Conservation (phyloP, 495 filamentous ascomycete species). For the Neurospora pannonica region DNA sequence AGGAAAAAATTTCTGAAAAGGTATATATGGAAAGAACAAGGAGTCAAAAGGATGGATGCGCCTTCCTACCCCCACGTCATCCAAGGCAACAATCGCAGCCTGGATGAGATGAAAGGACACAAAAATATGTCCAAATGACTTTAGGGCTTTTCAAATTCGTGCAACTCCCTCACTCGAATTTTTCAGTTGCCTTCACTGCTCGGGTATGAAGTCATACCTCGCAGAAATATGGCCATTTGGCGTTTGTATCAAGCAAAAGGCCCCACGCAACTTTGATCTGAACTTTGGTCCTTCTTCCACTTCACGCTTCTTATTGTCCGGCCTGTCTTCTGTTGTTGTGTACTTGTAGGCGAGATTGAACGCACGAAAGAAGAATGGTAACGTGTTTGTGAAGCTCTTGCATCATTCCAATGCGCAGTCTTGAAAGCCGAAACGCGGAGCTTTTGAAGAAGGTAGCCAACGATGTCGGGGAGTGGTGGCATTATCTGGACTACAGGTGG, state of each 20-base stretch:
- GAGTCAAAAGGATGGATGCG: background rate
- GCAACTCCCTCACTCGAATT: background rate
- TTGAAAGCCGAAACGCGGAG: too few species aligned
- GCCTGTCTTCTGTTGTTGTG: too few species aligned
- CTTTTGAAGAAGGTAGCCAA: too few species aligned
- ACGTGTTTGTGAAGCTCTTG: too few species aligned
- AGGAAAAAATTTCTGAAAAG: background rate
- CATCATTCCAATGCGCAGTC: too few species aligned
- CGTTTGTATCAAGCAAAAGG: background rate
- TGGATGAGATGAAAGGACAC: background rate
- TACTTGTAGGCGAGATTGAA: too few species aligned
- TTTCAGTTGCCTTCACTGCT: background rate
- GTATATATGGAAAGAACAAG: background rate
- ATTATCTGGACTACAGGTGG: too few species aligned
- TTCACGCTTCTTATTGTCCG: background rate
- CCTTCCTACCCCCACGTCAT: background rate
- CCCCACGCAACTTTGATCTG: background rate
- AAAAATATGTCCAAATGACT: background rate
- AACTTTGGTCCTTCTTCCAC: background rate
- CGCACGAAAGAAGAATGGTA: too few species aligned
- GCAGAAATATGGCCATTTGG: background rate
- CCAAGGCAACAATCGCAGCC: background rate
- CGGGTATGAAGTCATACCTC: background rate
- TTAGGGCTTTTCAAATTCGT: background rate
- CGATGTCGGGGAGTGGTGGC: too few species aligned